A percentile compares a stretch with the other conserved stretches of the same genome.
Conservation (phyloP, 768 basidiomycete genomes). For the Brasilioporus rufonigricans region DNA sequence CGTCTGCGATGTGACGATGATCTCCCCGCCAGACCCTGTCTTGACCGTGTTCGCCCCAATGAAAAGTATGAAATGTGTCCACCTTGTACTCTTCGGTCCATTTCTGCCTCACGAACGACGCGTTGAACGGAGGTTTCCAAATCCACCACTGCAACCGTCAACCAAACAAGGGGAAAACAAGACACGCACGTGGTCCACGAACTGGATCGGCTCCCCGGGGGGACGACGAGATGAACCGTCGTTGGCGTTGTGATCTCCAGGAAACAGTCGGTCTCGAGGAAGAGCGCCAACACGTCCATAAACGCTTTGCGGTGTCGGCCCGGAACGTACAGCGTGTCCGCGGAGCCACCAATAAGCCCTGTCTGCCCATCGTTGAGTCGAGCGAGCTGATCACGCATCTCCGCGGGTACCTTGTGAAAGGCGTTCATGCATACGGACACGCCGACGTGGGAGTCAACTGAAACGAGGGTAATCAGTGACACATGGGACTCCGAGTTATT, state of each 20-base stretch:
- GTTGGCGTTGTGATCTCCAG: slow-evolving; percentile 50
- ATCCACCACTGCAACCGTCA: slow-evolving; percentile 43
- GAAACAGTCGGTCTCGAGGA: slow-evolving; percentile 49
- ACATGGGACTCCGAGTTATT: neutral
- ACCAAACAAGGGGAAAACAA: too few relatives aligned
- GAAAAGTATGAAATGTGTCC: slow-evolving; percentile 51
- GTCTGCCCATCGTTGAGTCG: slow-evolving; percentile 31
- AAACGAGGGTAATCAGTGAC: neutral
- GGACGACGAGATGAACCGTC: slow-evolving; percentile 40
- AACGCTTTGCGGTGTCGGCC: slow-evolving; percentile 38
- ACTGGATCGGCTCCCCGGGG: slow-evolving; percentile 41
- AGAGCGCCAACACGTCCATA: slow-evolving; percentile 41
- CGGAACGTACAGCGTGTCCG: slow-evolving; percentile 49
- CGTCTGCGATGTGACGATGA: slow-evolving; percentile 35
- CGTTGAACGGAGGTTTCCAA: slow-evolving; percentile 44
- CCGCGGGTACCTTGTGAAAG: slow-evolving; percentile 33
- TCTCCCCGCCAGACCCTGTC: slow-evolving; percentile 37
- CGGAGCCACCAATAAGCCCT: slow-evolving; percentile 46
- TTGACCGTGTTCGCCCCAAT: slow-evolving; percentile 42
- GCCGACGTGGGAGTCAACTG: slow-evolving; percentile 45
- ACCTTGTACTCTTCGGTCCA: slow-evolving; percentile 48
- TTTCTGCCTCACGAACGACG: slow-evolving; percentile 43
- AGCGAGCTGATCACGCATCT: slow-evolving; percentile 39
- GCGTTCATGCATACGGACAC: slow-evolving; percentile 43
- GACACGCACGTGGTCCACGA: slow-evolving; percentile 44